phyloP scores from a whole-genome alignment of 177 flowering plant species.

The Vitis hybrid region DNA sequence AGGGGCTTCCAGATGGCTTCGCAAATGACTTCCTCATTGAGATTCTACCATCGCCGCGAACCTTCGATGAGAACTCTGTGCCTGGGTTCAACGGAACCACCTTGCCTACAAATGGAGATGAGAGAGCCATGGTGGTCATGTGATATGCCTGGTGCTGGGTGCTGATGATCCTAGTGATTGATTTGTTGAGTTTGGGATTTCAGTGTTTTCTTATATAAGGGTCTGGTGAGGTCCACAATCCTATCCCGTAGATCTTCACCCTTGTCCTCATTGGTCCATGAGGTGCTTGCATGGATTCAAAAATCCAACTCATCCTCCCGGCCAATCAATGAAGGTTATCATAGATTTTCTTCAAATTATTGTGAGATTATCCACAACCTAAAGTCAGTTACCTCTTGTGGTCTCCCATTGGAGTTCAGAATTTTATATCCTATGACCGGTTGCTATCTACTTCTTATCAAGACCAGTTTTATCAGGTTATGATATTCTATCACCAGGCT shows the following conservation, averaged over 20 bases:
- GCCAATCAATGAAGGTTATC: slow-evolving; percentile 13
- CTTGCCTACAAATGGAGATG: slow-evolving; percentile 20
- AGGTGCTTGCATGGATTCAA: not conserved
- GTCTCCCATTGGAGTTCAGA: too few relatives aligned
- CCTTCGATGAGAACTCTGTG: slow-evolving; percentile 11
- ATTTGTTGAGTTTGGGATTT: not conserved
- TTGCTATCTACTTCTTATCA: too few relatives aligned
- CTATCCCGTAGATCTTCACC: slow-evolving; percentile 23
- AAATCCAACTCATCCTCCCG: slow-evolving; percentile 4
- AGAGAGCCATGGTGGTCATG: slow-evolving; percentile 22
- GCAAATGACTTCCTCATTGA: slow-evolving; percentile 19
- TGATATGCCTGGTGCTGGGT: not conserved
- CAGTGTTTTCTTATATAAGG: slow-evolving; percentile 5
- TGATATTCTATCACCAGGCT: too few relatives aligned
- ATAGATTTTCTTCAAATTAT: slow-evolving; percentile 10
- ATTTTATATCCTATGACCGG: too few relatives aligned
- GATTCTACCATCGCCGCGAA: slow-evolving; percentile 17
- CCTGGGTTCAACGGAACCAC: slow-evolving; percentile 12
- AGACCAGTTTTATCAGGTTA: too few relatives aligned
- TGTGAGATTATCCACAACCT: slow-evolving; percentile 1
- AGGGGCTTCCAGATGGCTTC: slow-evolving; percentile 26
- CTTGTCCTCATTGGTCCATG: slow-evolving; percentile 15
- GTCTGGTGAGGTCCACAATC: slow-evolving; percentile 21
- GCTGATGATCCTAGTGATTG: not conserved
- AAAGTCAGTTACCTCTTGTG: too few relatives aligned